Evolutionary conservation across 768 basidiomycete genomes (phyloP), one percentile per base, ranked within the genome.

Genomic region (Pisolithus microcarpus): DNA sequence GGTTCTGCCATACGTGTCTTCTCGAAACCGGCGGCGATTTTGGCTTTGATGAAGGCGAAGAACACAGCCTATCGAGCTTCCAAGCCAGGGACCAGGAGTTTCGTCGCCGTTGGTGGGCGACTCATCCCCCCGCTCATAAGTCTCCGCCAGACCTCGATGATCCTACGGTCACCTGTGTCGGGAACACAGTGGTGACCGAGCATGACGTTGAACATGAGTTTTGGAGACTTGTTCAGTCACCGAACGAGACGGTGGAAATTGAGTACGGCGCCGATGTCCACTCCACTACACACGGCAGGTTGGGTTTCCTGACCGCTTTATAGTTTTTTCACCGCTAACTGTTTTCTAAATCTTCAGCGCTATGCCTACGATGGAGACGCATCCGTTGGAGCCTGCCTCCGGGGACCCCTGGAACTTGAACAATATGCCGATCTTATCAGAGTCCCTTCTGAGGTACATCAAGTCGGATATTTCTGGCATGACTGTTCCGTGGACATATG

Each of bases 251-350:
- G 0, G 93, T 99, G 16, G 96, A 99, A 66, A 85, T 98, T 31
- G 96, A 99, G 68, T 99, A 99, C 64, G 96, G 96, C n/a, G 96
- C 96, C 1, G 96, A 99, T 66, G 87, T 99, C 31, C 94, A 97
- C 69, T 95, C 93, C 8, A 94, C 93, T 1, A 95, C 90, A 7
- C 92, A 97, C 60, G 95, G 95, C 68, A 97, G 92, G 93, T 94
- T 67, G 54, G 79, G 62, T 36, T 19, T n/a, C 37, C 43, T 28
- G 48, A 55, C 48, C 21, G 8, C 30, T 55, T 47, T 52, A 51
- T 50, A 39, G n/a, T 51, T 45, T 59, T 65, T 54, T n/a, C 52
- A 59, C 67, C 61, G 63, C 57, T 68, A 30, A 54, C 24, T 46
- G 46, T 39, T 8, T 26, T 49, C 43, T 21, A 45, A 46, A 44